A percentile compares a stretch with the other conserved stretches of the same genome.
These are phyloP conservation scores for Cichorium intybus DNA, from an alignment of 140 eudicot species.

Conservation along the genomic window DNA sequence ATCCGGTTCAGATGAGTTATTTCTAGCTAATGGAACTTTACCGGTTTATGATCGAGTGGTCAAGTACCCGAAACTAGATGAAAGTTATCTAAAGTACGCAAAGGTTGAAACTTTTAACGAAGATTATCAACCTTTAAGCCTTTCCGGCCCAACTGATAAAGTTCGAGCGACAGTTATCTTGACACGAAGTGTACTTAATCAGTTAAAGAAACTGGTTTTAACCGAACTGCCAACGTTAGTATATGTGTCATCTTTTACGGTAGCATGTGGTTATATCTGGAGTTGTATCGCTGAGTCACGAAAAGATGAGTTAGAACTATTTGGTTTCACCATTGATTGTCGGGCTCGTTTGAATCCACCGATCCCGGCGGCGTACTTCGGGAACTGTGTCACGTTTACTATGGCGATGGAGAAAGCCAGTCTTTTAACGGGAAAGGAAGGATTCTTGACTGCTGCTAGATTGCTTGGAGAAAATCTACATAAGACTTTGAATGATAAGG, in stretches of 20 bases:
- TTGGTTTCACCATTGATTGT: constrained; percentile 20
- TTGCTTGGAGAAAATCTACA: constrained; percentile 6
- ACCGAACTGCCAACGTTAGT: constrained; percentile 10
- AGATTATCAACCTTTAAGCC: background rate
- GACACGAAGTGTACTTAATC: constrained; percentile 1
- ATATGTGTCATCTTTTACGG: constrained; percentile 33
- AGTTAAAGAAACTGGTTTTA: constrained; percentile 16
- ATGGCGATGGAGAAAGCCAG: background rate
- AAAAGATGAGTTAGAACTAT: constrained; percentile 10
- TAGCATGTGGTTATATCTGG: constrained; percentile 34
- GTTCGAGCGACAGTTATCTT: constrained; percentile 39
- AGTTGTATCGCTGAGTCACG: constrained; percentile 31
- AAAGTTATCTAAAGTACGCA: constrained; percentile 2
- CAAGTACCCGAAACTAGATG: constrained; percentile 23
- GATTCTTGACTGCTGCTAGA: background rate
- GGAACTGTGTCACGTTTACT: constrained; percentile 27
- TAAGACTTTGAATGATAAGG: background rate
- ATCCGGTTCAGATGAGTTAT: constrained; percentile 9
- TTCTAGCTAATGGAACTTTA: background rate
- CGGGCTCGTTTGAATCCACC: constrained; percentile 38
- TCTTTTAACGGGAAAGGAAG: background rate
- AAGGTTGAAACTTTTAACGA: background rate
- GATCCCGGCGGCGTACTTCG: constrained; percentile 35
- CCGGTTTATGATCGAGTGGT: constrained; percentile 37
- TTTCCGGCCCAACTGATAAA: constrained; percentile 4